Base-by-base conservation (phyloP, 768 basidiomycete species). In the Leccinum broughii region DNA sequence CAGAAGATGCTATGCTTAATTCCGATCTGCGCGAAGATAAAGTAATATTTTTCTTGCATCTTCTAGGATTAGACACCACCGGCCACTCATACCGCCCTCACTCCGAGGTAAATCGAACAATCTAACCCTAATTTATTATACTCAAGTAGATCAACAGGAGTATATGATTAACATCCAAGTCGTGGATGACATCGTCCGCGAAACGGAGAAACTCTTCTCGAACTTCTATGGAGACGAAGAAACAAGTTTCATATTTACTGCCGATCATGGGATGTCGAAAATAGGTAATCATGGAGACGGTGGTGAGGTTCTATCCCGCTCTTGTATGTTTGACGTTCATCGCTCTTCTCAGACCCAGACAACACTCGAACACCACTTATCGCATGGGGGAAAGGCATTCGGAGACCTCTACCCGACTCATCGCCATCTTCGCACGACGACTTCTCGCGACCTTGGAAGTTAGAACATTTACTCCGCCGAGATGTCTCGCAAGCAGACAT, bases 251-350 rank as follows among this genome's bases (percentile, higher is more conserved):
- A 74, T 94, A 34, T 94, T 92, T 70, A 94, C 90, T 3, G 90
- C 93, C 0, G 93, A 95, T 71, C 93, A 95, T 68, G 93, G 93
- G 9, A 95, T 95, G 93, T 90, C 89, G 4, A 83, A 79, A 34
- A 88, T 92, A 56, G 93, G 93, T 13, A 94, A 93, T 68, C 93
- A 95, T 60, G 93, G 93, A 4, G 93, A 95, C 62, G 93, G 93
- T 39, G 86, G 90, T 89, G 67, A 69, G 78, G 71, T 55, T 49
- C 52, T 8, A 53, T 54, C 48, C n/a, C 20, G 30, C 51, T 39
- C 49, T 39, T 9, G 30, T 56, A 54, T 52, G 54, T 48, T 50
- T 32, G 35, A 20, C 20, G 37, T 58, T 63, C 62, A 65, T 11
- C 49, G n/a, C n/a, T 28, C 32, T 48, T 44, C 52, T 13, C 59